These are phyloP conservation scores for Xylariaceae sp. DNA, from an alignment of 2,329 filamentous ascomycete genomes.

Conservation along the genomic window DNA sequence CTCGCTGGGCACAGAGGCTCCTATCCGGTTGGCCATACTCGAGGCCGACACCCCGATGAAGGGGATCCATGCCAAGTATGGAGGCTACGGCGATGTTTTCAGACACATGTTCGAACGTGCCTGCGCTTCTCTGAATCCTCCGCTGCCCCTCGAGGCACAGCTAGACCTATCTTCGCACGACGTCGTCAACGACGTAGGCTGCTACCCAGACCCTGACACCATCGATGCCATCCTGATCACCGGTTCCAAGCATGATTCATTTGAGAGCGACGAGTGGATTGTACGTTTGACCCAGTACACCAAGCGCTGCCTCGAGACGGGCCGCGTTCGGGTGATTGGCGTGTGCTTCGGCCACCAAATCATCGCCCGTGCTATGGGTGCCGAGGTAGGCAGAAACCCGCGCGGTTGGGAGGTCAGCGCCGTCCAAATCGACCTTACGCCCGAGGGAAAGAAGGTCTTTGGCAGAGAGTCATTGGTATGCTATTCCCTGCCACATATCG, in stretches of 20 bases:
- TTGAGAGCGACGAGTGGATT: conserved; percentile 75
- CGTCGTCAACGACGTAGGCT: conserved; percentile 60
- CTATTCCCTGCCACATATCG: conserved; percentile 8
- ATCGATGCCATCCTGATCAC: conserved; percentile 83
- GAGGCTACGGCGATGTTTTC: conserved; percentile 72
- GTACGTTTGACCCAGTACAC: conserved; percentile 68
- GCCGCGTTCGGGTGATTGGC: conserved; percentile 68
- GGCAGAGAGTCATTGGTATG: conserved; percentile 57
- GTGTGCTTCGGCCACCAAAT: conserved; percentile 91
- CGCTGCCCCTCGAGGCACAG: conserved; percentile 40
- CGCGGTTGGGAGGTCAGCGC: conserved; percentile 82
- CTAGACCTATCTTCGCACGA: conserved; percentile 66
- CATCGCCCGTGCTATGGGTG: conserved; percentile 68
- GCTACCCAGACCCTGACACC: conserved; percentile 70
- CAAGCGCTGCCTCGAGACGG: conserved; percentile 55
- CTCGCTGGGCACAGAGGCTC: conserved; percentile 33
- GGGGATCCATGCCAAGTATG: conserved; percentile 61
- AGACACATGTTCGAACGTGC: conserved; percentile 55
- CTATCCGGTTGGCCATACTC: conserved; percentile 78
- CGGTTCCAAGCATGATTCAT: conserved; percentile 72
- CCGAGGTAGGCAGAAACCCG: conserved; percentile 63
- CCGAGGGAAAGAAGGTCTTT: conserved; percentile 70
- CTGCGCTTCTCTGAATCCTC: conserved; percentile 44
- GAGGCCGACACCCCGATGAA: conserved; percentile 80
- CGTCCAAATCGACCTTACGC: conserved; percentile 63